Conservation (phyloP, 2,329 filamentous ascomycete species). For the Ophiostoma triangulosporum region DNA sequence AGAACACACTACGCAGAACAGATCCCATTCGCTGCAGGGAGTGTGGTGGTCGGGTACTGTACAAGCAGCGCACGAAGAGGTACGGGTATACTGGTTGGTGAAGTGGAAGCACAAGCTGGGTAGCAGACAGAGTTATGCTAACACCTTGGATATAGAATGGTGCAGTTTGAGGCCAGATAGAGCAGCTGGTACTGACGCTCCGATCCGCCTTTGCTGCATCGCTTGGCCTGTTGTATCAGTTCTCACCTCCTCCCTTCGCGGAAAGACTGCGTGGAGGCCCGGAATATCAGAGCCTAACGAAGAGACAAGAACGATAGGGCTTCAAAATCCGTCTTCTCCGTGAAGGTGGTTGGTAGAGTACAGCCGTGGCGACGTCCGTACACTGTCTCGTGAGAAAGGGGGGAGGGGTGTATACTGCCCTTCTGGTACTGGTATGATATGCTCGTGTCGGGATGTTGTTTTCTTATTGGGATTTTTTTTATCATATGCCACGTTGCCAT, state of each 20-base stretch:
- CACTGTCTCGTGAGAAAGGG: too few relatives aligned
- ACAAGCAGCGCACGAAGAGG: conserved; percentile 97
- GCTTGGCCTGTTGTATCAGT: not conserved
- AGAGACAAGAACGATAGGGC: not conserved
- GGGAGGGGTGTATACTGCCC: too few relatives aligned
- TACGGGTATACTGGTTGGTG: conserved; percentile 23
- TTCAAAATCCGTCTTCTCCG: not conserved
- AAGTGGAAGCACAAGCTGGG: not conserved
- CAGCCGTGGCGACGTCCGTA: too few relatives aligned
- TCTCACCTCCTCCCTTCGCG: not conserved
- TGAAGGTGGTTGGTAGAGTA: not conserved
- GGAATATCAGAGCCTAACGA: not conserved
- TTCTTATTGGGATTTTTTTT: not conserved
- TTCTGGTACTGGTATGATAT: not conserved
- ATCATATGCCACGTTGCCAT: not conserved
- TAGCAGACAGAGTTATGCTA: not conserved
- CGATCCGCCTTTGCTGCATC: not conserved
- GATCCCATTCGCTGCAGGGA: conserved; percentile 80
- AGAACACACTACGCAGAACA: conserved; percentile 60
- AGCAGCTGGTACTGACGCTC: not conserved
- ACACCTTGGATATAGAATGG: conserved; percentile 51
- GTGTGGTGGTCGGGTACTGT: conserved; percentile 88
- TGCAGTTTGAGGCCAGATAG: conserved; percentile 92
- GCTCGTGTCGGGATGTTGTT: too few relatives aligned
- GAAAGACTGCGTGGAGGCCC: not conserved